Conservation (phyloP, 495 filamentous ascomycete species). For the Talaromyces trachyspermus region DNA sequence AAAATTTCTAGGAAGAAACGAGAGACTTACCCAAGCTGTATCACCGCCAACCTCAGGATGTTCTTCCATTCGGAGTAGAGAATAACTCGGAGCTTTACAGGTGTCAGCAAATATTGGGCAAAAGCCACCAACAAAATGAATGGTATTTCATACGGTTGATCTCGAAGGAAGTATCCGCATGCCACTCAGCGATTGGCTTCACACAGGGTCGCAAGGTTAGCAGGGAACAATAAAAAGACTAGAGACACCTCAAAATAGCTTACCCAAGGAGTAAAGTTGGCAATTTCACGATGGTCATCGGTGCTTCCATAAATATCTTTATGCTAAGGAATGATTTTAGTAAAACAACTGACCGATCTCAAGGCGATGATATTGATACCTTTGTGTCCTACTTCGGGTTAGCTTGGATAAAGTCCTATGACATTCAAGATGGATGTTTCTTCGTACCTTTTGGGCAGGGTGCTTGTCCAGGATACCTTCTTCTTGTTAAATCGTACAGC, state of each 20-base stretch:
- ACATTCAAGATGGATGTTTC: no score
- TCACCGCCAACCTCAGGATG: constrained; percentile 47
- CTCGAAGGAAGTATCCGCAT: constrained; percentile 47
- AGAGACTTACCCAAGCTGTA: constrained; percentile 36
- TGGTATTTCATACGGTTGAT: constrained; percentile 35
- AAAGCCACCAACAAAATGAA: no score
- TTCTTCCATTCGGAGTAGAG: constrained; percentile 48
- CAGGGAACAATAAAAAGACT: no score
- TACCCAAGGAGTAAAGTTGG: constrained; percentile 34
- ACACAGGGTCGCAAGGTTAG: background rate
- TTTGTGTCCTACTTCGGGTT: constrained; percentile 10
- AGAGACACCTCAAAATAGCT: no score
- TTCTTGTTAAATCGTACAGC: background rate
- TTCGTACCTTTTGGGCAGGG: constrained; percentile 36
- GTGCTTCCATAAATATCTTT: constrained; percentile 28
- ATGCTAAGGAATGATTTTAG: no score
- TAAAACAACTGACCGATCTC: no score
- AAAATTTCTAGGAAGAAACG: no score
- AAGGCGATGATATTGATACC: no score
- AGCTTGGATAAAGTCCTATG: no score
- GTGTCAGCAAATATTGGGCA: no score
- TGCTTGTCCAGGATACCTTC: constrained; percentile 35
- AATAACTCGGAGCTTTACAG: constrained; percentile 37
- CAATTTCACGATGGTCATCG: constrained; percentile 29
- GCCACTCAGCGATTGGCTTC: constrained; percentile 36